Evolutionary conservation across 208 protist genomes (phyloP), one percentile per base, ranked within the genome.

Genomic region (Trichomonas gallinae): DNA sequence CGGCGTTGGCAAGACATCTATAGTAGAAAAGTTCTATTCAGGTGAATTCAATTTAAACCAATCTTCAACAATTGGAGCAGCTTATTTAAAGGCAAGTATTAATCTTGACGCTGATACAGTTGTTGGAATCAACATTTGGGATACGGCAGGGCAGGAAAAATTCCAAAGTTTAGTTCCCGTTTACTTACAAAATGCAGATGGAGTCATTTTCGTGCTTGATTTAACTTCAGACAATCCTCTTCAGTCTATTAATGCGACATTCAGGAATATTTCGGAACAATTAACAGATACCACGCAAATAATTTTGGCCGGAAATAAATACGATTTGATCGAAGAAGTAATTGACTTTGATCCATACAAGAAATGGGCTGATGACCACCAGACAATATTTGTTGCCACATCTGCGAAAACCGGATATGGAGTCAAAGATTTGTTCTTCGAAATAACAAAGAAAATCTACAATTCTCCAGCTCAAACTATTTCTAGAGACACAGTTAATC

Each of bases 1-100:
- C 26, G 82, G 96, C 2, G 97, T 97, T 34, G 97, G 97, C 21
- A 97, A 97, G 36, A 97, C 97, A 23, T 96, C 72, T 34, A 17
- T 97, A n/a, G 38, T 97, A 11, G 85, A 45, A 17, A 58, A 81
- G 21, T 97, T 96, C 58, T 15, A 89, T 26, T 72, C 4, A 44
- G 85, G 97, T 83, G 44, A 2, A n/a, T 97, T 97, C 45, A 38
- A 96, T 63, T 6, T 9, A 58, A 51, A 48, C 38, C 40, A 51
- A 48, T 26, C 21, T 17, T 8, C 23, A 93, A 93, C 87, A 23
- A 44, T 93, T 38, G 87, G 87, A 34, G 40, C 87, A 34, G 26
- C 26, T 51, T 93, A 44, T 40, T 4, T 51, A 17, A 34, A 48
- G n/a, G 45, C 42, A 51, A 8, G 3, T 21, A 31, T 93, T 38